Evolutionary conservation across 2,329 filamentous ascomycete genomes (phyloP).

Genomic region (Penicillium polonicum): DNA sequence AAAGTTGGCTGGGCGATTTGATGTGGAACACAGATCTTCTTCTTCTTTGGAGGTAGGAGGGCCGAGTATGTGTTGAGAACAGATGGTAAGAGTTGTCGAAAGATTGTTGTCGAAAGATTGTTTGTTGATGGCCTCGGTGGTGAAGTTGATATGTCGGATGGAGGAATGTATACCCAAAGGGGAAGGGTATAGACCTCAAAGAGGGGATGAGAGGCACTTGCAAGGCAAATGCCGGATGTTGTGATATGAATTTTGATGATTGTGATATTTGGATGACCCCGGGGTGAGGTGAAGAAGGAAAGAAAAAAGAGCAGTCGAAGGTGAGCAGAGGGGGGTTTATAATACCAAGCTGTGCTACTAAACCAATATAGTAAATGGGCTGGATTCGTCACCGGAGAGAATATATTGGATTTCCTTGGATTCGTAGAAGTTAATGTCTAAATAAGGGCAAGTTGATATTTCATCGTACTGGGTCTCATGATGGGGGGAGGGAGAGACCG

Average conservation of each 20-base stretch:
- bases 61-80: not conserved
- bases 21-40: not conserved
- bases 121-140: not conserved
- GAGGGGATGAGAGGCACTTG: not conserved
- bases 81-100: not conserved
- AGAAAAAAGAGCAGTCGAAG: not conserved
- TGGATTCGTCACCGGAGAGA: not conserved
- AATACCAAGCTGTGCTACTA: not conserved
- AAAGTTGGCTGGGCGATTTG: conserved; percentile 1
- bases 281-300: conserved; percentile 7
- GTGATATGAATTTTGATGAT: not conserved
- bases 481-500: not conserved
- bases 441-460: not conserved
- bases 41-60: not conserved
- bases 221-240: not conserved
- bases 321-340: not conserved
- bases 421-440: not conserved
- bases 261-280: not conserved
- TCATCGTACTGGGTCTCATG: not conserved
- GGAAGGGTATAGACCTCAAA: not conserved
- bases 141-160: not conserved
- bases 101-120: not conserved
- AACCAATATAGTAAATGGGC: not conserved
- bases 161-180: not conserved
- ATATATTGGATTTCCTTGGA: not conserved